Conservation (phyloP, 371 early-diverging fungal species). For the Mucor sp. region DNA sequence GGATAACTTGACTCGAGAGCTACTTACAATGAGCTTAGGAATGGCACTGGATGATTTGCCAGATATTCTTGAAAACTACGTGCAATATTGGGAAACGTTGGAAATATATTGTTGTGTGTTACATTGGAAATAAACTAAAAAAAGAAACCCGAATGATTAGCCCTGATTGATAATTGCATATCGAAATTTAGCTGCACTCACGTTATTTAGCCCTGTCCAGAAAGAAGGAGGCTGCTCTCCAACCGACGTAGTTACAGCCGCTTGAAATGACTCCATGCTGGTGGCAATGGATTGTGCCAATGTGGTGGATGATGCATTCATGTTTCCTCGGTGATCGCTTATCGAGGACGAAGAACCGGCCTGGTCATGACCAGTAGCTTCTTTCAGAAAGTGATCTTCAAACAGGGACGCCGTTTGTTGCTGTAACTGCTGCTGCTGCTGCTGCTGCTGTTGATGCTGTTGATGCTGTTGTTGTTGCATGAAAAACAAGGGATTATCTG, state of each 20-base stretch:
- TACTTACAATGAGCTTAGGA: conserved; percentile 37
- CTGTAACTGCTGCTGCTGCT: conserved; percentile 24
- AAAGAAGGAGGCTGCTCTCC: conserved; percentile 29
- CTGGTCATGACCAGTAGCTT: neutral
- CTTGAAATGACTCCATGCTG: conserved; percentile 19
- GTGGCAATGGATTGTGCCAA: conserved; percentile 8
- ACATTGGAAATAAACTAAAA: conserved; percentile 52
- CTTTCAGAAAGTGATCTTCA: conserved; percentile 17
- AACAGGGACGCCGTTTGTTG: conserved; percentile 9
- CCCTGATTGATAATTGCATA: neutral
- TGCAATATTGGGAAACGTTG: conserved; percentile 51
- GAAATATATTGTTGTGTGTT: conserved; percentile 49
- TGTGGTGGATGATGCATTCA: neutral
- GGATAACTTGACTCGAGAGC: neutral
- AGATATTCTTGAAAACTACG: conserved; percentile 52
- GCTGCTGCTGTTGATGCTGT: conserved; percentile 30
- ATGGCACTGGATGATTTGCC: conserved; percentile 40
- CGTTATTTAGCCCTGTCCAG: conserved; percentile 51
- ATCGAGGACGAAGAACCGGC: neutral
- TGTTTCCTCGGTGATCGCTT: neutral
- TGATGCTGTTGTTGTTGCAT: conserved; percentile 37
- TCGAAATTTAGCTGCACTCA: conserved; percentile 10
- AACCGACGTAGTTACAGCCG: conserved; percentile 8
- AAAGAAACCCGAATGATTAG: neutral
- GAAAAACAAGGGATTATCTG: conserved; percentile 37